Percentiles rank a stretch among this genome's conserved stretches.
Conservation (phyloP, 2,329 filamentous ascomycete genomes). For the Magnaporthales sp. region DNA sequence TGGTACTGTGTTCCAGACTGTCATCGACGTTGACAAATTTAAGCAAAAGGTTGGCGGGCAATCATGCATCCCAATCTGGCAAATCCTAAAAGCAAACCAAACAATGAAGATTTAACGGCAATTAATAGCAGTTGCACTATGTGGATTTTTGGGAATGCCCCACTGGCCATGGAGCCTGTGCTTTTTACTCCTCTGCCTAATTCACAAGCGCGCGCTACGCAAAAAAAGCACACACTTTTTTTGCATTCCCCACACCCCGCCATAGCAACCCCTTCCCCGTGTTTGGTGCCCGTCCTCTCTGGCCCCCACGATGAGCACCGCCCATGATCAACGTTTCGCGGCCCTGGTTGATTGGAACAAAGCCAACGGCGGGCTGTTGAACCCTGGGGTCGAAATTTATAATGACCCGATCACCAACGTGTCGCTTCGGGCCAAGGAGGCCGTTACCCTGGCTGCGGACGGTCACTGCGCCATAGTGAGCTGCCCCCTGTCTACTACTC, state of each 20-base stretch:
- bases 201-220: not conserved
- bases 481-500: conserved; percentile 41
- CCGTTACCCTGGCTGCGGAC: conserved; percentile 9
- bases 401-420: conserved; percentile 39
- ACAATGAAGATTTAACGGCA: not conserved
- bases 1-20: not conserved
- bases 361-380: conserved; percentile 35
- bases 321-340: conserved; percentile 16
- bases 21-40: too few relatives aligned
- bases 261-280: not conserved
- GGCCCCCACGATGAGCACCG: conserved; percentile 14
- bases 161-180: not conserved
- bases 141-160: not conserved
- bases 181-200: too few relatives aligned
- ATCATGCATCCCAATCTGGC: not conserved
- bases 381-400: conserved; percentile 44
- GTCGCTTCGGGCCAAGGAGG: conserved; percentile 41
- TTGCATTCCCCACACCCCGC: not conserved
- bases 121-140: not conserved
- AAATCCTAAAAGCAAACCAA: too few relatives aligned
- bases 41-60: not conserved
- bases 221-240: not conserved
- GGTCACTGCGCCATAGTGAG: conserved; percentile 30
- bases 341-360: conserved; percentile 40
- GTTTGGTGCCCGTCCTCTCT: not conserved